Evolutionary conservation across 1,139 yeast species (phyloP).

Genomic region (Candida sp.): DNA sequence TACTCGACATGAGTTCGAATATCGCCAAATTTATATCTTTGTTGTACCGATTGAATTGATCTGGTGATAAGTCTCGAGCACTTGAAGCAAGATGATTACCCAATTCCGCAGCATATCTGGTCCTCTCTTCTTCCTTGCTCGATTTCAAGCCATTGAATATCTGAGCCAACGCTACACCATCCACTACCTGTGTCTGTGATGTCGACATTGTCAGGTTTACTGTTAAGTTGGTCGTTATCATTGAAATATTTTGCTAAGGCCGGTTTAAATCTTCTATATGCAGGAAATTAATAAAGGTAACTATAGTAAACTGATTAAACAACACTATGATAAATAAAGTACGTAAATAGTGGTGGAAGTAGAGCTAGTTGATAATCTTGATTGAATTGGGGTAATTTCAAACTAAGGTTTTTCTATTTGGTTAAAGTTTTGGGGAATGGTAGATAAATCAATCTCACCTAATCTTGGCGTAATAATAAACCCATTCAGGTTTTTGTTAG

Average conservation of each 20-base stretch:
- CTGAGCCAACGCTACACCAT: slow-evolving; percentile 50
- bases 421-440: no score
- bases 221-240: background rate
- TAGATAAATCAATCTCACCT: no score
- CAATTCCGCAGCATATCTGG: slow-evolving; percentile 62
- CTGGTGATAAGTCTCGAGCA: slow-evolving; percentile 73
- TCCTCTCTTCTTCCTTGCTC: slow-evolving; percentile 47
- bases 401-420: no score
- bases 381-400: no score
- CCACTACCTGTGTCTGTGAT: slow-evolving; percentile 37
- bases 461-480: no score
- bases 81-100: slow-evolving; percentile 64
- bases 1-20: slow-evolving; percentile 78
- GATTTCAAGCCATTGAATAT: slow-evolving; percentile 55
- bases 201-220: slow-evolving; percentile 19
- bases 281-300: no score
- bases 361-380: no score
- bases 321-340: no score
- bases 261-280: no score
- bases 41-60: slow-evolving; percentile 76
- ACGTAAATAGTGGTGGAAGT: no score
- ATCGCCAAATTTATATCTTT: slow-evolving; percentile 86
- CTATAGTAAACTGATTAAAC: no score
- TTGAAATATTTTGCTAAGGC: background rate
- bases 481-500: no score